Base-by-base conservation (phyloP, 1,139 yeast species). In the Saccharomyces hybrid region DNA sequence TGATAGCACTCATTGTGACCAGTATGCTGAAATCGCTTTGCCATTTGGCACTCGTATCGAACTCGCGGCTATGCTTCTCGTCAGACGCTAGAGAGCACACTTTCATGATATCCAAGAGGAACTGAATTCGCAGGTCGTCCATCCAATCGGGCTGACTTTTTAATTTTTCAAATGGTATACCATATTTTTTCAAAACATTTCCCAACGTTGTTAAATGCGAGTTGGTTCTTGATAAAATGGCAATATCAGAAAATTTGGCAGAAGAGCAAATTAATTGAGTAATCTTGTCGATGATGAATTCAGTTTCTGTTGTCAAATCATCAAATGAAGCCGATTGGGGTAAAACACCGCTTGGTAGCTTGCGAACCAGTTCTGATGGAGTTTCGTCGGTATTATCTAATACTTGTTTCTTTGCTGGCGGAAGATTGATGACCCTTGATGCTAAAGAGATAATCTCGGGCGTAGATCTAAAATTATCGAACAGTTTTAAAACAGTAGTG, bases 391-490 rank as follows among this genome's bases (percentile, higher is more conserved):
- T 48, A 1, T 52, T 27, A 26, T 53, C 53, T 8, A n/a, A 14
- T 1, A 46, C 29, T 2, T 21, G 53, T n/a, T 16, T 38, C 14
- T 38, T 24, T 38, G 26, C 12, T 38, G 11, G n/a, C 24, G 44
- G 44, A 38, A 4, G 44, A 19, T 50, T 49, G n/a, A 57, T 55
- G 12, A 65, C 51, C 12, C 47, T 29, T 12, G 55, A 53, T 0
- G 86, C 77, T 0, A 76, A 72, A 1, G 70, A 60, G 29, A 82
- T 66, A 3, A 84, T 75, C 54, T 81, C 82, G 0, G 85, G 83
- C 0, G 87, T 75, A 44, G 82, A 77, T 58, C 91, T 70, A 61
- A 84, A 85, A 9, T 83, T 76, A 59, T 82, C 82, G 28, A 68
- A 62, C 50, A 84, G 67, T 4, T 68, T 58, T 2, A 77, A 50